Percentiles rank a stretch among this genome's conserved stretches.
Conservation (phyloP, 2,329 filamentous ascomycete genomes). For the Hypoxylon sp. region DNA sequence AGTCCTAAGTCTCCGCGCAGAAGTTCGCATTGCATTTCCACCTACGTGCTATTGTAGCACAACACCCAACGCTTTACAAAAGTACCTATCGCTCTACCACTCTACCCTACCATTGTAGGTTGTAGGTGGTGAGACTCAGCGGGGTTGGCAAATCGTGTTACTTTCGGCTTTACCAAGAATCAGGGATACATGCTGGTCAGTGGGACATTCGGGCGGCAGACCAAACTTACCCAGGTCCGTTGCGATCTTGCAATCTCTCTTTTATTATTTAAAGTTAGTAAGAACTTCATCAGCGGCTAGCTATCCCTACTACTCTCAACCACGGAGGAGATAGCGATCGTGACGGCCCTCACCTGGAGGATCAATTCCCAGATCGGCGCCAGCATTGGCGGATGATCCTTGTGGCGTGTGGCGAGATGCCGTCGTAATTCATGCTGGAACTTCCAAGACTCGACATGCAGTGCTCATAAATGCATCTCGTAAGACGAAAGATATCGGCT, state of each 20-base stretch:
- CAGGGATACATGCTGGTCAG: conserved; percentile 38
- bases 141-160: conserved; percentile 39
- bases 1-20: conserved; percentile 27
- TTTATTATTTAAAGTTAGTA: conserved; percentile 40
- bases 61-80: conserved; percentile 18
- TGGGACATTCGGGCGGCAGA: conserved; percentile 36
- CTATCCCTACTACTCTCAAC: conserved; percentile 5
- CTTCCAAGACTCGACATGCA: conserved; percentile 15
- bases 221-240: conserved; percentile 34
- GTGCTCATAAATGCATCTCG: conserved; percentile 21
- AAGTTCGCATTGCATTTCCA: conserved; percentile 28
- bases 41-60: conserved; percentile 12
- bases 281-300: conserved; percentile 35
- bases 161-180: conserved; percentile 39
- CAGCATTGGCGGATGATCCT: conserved; percentile 38
- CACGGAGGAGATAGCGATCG: conserved; percentile 15
- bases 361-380: conserved; percentile 41
- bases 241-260: conserved; percentile 36
- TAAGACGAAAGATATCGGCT: conserved; percentile 37
- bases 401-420: conserved; percentile 38
- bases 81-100: conserved; percentile 19
- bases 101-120: conserved; percentile 4
- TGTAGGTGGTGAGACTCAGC: conserved; percentile 41
- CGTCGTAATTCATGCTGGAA: conserved; percentile 36
- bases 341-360: conserved; percentile 27